Base-by-base conservation (phyloP, 228 moss, liverwort and hornwort genomes). In the Sphagnum magellanicum region DNA sequence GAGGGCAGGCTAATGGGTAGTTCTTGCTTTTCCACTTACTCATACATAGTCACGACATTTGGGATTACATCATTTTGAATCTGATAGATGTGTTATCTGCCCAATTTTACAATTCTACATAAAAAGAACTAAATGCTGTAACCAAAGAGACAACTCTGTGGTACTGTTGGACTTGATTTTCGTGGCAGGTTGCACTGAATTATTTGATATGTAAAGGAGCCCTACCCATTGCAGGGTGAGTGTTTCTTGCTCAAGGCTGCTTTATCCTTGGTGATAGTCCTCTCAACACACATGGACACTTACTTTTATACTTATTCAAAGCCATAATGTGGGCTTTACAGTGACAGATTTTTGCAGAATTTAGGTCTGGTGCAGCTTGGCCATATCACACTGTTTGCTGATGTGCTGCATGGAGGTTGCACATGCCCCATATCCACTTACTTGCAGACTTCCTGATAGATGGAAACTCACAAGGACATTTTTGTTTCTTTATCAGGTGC, bases 211-310 rank as follows among this genome's bases (percentile, higher is more conserved):
- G 82, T 53, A 87, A 94, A 73, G 94, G 94, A 53, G 90, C 83
- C 65, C 84, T 94, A 72, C 94, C 94, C 4, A 94, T 94, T 32
- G 81, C 88, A 62, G 94, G 94, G 94, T 94, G 83, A 17, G 72
- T 61, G 59, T 67, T 53, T 12, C 32, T 12, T 32, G 8, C 11
- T 6, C 55, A 32, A 14, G 13, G 49, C 49, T 16, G 6, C 16
- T 4, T 52, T 64, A 5, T 61, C 57, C 14, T 60, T 8, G 32
- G 32, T 32, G 32, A 32, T 32, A 32, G 3, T 32, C 32, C 32
- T 32, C 32, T 32, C 32, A 32, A 32, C 32, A 32, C 32, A 3
- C 32, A 32, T 32, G 32, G 32, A 32, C 32, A 3, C 32, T 32
- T 4, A 5, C 46, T 5, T 60, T 8, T 51, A 16, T 0, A 9